Evolutionary conservation across 257 asterid genomes (phyloP).

Genomic region (Nicotiana noctiflora): DNA sequence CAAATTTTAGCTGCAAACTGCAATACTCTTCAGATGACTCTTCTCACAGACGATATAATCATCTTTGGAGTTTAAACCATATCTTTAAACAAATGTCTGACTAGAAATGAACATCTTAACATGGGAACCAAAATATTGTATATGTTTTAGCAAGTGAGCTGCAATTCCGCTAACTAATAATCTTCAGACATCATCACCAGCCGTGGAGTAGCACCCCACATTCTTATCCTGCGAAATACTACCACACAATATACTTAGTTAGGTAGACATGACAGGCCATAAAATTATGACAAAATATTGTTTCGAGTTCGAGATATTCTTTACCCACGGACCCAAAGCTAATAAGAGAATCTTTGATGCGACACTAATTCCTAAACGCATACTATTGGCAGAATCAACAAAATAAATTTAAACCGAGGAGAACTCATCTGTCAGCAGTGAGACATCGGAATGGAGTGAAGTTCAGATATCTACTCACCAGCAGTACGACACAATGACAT

Average conservation of each 20-base stretch:
- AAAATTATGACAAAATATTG: background rate
- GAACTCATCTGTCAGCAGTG: background rate
- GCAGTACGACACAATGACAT: background rate
- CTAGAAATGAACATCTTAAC: background rate
- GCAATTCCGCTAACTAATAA: background rate
- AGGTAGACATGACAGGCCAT: background rate
- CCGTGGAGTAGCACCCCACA: slow-evolving; percentile 54
- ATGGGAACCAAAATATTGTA: background rate
- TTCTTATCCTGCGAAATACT: slow-evolving; percentile 54
- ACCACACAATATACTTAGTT: background rate
- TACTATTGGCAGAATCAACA: background rate
- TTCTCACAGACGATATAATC: no score
- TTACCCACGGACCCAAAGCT: background rate
- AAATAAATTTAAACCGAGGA: background rate
- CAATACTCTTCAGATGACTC: no score
- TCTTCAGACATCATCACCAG: slow-evolving; percentile 17
- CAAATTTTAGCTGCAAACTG: no score
- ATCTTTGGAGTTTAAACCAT: background rate
- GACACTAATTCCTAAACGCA: background rate
- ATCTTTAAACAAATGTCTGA: background rate
- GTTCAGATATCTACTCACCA: background rate
- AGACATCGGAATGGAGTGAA: background rate
- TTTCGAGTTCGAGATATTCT: background rate
- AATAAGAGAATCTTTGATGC: background rate
- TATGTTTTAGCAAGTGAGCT: background rate